Conservation (phyloP, 1,139 yeast species). For the Candida tunisiensis region DNA sequence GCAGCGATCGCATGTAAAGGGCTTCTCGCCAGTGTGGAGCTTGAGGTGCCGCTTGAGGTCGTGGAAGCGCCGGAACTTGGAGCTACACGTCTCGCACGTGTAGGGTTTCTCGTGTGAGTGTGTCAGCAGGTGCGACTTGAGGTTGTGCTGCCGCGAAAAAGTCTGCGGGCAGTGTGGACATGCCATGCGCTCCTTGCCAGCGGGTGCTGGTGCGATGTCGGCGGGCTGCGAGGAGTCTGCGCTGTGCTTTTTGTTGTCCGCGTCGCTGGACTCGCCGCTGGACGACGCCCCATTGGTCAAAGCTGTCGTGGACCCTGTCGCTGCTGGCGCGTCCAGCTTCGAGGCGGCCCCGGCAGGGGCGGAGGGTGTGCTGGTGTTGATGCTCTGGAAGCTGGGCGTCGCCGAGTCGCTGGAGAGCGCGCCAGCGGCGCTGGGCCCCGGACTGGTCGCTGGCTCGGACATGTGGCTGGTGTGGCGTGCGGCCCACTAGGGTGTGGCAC, state of each 20-base stretch:
- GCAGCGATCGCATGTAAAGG: conserved; percentile 45
- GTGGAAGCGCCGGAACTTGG: conserved; percentile 53
- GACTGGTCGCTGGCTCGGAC: too few relatives aligned
- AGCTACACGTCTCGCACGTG: conserved; percentile 44
- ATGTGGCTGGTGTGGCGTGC: too few relatives aligned
- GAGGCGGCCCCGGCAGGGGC: too few relatives aligned
- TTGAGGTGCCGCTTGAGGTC: conserved; percentile 64
- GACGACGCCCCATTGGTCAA: too few relatives aligned
- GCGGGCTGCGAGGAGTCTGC: background rate
- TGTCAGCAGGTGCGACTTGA: conserved; percentile 55
- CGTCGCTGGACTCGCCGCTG: too few relatives aligned
- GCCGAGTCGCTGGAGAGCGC: too few relatives aligned
- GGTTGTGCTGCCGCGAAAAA: conserved; percentile 55
- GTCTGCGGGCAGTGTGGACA: conserved; percentile 23
- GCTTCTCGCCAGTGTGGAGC: conserved; percentile 62
- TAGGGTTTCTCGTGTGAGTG: conserved; percentile 57
- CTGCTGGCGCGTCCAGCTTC: too few relatives aligned
- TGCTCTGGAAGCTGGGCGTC: too few relatives aligned
- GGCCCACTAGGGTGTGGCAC: too few relatives aligned
- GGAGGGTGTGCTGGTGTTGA: too few relatives aligned
- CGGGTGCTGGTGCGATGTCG: background rate
- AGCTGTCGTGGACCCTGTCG: too few relatives aligned
- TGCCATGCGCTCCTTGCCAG: background rate
- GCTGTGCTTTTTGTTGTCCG: background rate
- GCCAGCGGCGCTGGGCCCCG: too few relatives aligned